These are phyloP conservation scores for Capsella rubella DNA, from an alignment of 441 rosid species.

Conservation along the genomic window DNA sequence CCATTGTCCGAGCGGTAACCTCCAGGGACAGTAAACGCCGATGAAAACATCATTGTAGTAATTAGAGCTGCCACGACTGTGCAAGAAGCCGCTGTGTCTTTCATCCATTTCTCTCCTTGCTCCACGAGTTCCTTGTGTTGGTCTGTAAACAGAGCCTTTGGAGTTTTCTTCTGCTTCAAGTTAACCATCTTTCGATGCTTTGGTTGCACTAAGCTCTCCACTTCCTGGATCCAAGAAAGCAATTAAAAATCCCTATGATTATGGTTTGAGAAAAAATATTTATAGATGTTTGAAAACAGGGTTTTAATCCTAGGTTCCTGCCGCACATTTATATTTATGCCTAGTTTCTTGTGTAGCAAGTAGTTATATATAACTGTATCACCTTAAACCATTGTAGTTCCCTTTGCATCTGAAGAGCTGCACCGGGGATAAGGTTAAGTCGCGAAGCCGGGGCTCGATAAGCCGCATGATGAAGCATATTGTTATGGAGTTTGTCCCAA, in stretches of 20 bases:
- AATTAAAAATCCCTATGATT: neutral
- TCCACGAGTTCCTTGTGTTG: conserved; percentile 61
- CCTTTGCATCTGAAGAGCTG: conserved; percentile 82
- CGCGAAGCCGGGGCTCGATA: conserved; percentile 60
- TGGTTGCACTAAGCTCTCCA: conserved; percentile 69
- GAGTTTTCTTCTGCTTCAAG: conserved; percentile 48
- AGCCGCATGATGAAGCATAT: conserved; percentile 76
- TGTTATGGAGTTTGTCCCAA: conserved; percentile 58
- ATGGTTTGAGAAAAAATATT: neutral
- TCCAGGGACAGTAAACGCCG: conserved; percentile 65
- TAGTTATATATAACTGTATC: conserved; percentile 8
- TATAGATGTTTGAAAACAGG: conserved; percentile 10
- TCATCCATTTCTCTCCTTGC: conserved; percentile 79
- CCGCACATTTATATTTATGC: neutral
- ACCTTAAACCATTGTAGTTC: conserved; percentile 82
- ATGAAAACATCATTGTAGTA: conserved; percentile 78
- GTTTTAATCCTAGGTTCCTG: neutral
- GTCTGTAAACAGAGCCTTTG: conserved; percentile 57
- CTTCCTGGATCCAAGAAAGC: conserved; percentile 53
- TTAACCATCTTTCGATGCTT: conserved; percentile 65
- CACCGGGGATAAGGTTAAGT: conserved; percentile 74
- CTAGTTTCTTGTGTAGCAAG: conserved; percentile 28
- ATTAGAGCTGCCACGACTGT: conserved; percentile 78
- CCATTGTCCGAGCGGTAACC: conserved; percentile 45
- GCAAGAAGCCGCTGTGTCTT: conserved; percentile 68